These are phyloP conservation scores for Pseudogymnoascus sp. DNA, from an alignment of 2,329 filamentous ascomycete species.

Conservation along the genomic window DNA sequence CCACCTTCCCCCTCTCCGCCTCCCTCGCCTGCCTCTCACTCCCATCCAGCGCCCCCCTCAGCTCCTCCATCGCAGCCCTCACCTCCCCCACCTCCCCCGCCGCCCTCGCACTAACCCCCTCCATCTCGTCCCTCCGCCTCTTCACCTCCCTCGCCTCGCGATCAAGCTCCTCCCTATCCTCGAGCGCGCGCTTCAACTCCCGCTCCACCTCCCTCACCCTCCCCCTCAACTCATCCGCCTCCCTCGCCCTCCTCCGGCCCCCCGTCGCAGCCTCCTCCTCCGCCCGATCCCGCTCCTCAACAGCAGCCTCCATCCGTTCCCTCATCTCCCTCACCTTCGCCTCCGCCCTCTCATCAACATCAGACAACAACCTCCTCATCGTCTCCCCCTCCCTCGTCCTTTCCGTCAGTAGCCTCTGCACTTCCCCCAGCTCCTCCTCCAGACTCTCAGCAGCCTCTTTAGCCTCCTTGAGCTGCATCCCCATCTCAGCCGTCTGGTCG, in stretches of 20 bases:
- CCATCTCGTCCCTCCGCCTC: conserved; percentile 65
- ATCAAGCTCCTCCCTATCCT: conserved; percentile 73
- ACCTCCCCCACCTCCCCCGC: conserved; percentile 68
- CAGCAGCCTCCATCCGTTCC: conserved; percentile 74
- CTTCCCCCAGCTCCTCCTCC: conserved; percentile 86
- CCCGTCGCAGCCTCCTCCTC: conserved; percentile 82
- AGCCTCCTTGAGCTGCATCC: conserved; percentile 84
- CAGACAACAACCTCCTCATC: conserved; percentile 80
- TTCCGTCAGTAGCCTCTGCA: conserved; percentile 77
- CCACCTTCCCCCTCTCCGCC: conserved; percentile 72
- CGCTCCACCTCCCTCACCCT: conserved; percentile 76
- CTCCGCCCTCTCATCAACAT: conserved; percentile 78
- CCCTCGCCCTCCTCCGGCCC: conserved; percentile 67
- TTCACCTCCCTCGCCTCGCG: conserved; percentile 67
- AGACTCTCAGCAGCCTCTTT: conserved; percentile 73
- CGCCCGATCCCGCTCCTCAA: conserved; percentile 88
- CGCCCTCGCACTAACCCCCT: conserved; percentile 60
- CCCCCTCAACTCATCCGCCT: conserved; percentile 76
- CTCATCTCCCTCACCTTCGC: conserved; percentile 80
- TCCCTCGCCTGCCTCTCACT: conserved; percentile 78
- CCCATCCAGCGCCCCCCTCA: conserved; percentile 75
- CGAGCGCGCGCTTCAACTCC: conserved; percentile 59
- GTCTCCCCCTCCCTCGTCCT: conserved; percentile 88
- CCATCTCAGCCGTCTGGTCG: conserved; percentile 81
- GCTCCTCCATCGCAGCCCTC: conserved; percentile 64